These are phyloP conservation scores for Alternaria sp. DNA, from an alignment of 2,329 filamentous ascomycete genomes.

Conservation along the genomic window DNA sequence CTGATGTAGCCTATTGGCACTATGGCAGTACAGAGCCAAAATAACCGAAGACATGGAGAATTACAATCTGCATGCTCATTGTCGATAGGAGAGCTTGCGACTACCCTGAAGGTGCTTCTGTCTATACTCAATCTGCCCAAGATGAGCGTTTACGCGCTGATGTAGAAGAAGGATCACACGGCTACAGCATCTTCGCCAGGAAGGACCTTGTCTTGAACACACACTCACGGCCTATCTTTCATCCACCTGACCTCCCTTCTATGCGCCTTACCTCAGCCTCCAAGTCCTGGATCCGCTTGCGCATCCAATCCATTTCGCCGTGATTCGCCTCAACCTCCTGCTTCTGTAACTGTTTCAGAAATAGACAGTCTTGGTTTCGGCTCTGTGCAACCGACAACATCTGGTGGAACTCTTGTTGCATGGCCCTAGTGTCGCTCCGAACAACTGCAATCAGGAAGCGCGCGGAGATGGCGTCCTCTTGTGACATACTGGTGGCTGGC, in stretches of 20 bases:
- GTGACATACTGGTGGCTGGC: slow-evolving; percentile 3
- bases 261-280: slow-evolving; percentile 1
- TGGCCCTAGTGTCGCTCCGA: background rate
- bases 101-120: background rate
- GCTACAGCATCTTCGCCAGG: background rate
- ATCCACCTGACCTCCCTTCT: slow-evolving; percentile 2
- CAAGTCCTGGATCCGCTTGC: background rate
- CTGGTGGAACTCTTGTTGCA: slow-evolving; percentile 3
- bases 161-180: background rate
- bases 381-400: slow-evolving; percentile 2
- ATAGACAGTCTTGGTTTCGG: slow-evolving; percentile 3
- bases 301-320: slow-evolving; percentile 4
- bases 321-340: background rate
- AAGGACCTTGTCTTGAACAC: background rate
- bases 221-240: background rate
- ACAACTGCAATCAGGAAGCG: background rate
- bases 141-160: background rate
- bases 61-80: background rate
- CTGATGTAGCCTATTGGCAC: slow-evolving; percentile 1
- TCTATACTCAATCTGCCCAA: slow-evolving; percentile 3
- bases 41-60: background rate
- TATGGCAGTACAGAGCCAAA: background rate
- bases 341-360: background rate
- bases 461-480: background rate
- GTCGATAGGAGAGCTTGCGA: background rate